Evolutionary conservation across 1,284 basidiomycete species (phyloP).

Genomic region (Xerocomus cyaneibrunnescens): DNA sequence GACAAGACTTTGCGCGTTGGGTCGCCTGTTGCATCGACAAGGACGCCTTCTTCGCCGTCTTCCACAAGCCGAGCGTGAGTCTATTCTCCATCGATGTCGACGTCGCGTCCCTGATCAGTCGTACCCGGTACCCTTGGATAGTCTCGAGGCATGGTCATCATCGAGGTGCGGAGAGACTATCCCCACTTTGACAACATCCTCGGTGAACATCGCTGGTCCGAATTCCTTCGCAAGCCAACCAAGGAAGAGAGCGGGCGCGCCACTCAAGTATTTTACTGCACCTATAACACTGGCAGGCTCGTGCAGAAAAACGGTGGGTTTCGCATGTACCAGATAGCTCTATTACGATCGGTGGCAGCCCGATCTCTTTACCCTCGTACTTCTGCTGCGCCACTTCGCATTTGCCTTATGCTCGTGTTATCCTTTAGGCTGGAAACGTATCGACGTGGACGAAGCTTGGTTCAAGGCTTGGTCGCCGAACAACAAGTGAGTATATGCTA

Average conservation of each 20-base stretch:
- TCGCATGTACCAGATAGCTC: not conserved
- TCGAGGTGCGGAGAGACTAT: conserved; percentile 51
- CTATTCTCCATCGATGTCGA: not conserved
- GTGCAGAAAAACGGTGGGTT: conserved; percentile 47
- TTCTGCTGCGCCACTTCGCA: not conserved
- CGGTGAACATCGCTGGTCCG: conserved; percentile 63
- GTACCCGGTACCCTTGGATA: conserved; percentile 25
- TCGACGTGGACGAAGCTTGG: conserved; percentile 53
- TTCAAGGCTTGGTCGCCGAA: conserved; percentile 49
- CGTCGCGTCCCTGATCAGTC: conserved; percentile 5
- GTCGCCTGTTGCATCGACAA: conserved; percentile 55
- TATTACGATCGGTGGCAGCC: conserved; percentile 1
- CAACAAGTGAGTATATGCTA: conserved; percentile 36
- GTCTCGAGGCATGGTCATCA: conserved; percentile 64
- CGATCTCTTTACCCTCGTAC: not conserved
- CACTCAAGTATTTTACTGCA: conserved; percentile 55
- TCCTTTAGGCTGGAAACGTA: conserved; percentile 59
- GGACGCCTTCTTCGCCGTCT: conserved; percentile 51
- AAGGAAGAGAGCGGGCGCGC: conserved; percentile 42
- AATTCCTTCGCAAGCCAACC: conserved; percentile 48
- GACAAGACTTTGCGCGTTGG: conserved; percentile 56
- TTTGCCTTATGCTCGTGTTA: not conserved
- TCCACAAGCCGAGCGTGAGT: conserved; percentile 63
- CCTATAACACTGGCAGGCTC: conserved; percentile 43
- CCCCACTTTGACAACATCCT: conserved; percentile 46